Evolutionary conservation across 371 early-diverging fungal genomes (phyloP).

Genomic region (Mortierella sp.): DNA sequence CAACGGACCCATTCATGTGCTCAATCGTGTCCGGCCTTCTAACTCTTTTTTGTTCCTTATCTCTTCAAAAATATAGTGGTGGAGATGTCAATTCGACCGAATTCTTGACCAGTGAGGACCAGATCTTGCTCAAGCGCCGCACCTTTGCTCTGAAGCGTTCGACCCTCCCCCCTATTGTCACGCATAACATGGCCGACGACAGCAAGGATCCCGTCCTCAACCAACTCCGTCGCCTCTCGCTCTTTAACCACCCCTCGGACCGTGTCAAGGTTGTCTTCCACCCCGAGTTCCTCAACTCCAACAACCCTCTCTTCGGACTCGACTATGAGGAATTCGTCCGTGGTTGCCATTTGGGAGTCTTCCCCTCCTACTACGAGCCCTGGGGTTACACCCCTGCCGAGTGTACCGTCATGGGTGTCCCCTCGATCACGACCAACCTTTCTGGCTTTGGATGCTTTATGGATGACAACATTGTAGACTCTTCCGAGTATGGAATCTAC

Average conservation of each 20-base stretch:
- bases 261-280: slow-evolving; percentile 97
- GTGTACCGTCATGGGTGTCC: slow-evolving; percentile 99
- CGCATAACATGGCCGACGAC: slow-evolving; percentile 96
- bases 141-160: slow-evolving; percentile 92
- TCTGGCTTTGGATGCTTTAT: slow-evolving; percentile 98
- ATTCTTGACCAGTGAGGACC: slow-evolving; percentile 88
- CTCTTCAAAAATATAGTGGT: slow-evolving; percentile 44
- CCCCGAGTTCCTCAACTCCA: slow-evolving; percentile 95
- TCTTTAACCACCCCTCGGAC: slow-evolving; percentile 92
- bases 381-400: slow-evolving; percentile 98
- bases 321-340: slow-evolving; percentile 99
- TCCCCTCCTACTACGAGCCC: slow-evolving; percentile 97
- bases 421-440: slow-evolving; percentile 95
- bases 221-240: slow-evolving; percentile 83
- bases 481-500: slow-evolving; percentile 97
- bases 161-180: slow-evolving; percentile 93
- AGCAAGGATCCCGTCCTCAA: slow-evolving; percentile 87
- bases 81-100: slow-evolving; percentile 67
- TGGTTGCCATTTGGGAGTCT: slow-evolving; percentile 96
- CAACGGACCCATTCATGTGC: not conserved
- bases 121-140: slow-evolving; percentile 91
- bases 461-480: slow-evolving; percentile 94
- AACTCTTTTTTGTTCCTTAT: not conserved
- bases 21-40: not conserved
- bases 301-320: slow-evolving; percentile 91